These are phyloP conservation scores for Colletotrichum plurivorum DNA, from an alignment of 2,329 filamentous ascomycete genomes.

Conservation along the genomic window DNA sequence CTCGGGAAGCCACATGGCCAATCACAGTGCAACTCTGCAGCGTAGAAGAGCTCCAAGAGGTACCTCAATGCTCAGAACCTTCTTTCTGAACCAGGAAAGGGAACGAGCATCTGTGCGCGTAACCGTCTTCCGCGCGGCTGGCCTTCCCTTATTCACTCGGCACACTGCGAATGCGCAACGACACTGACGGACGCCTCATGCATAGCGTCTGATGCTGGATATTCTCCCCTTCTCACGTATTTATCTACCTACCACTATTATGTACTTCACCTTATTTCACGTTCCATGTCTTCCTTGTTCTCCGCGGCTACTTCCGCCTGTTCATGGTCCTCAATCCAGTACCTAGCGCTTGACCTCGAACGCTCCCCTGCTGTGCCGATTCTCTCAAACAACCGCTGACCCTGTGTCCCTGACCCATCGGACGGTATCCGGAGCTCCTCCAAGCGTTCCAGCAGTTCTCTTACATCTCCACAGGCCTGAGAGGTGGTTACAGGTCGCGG, in stretches of 20 bases:
- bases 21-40: too few relatives aligned
- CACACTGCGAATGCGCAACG: background rate
- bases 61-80: background rate
- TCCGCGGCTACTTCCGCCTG: background rate
- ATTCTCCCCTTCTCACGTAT: background rate
- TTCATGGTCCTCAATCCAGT: background rate
- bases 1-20: too few relatives aligned
- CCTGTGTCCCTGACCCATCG: constrained; percentile 21
- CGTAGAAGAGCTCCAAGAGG: too few relatives aligned
- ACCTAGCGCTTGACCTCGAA: constrained; percentile 28
- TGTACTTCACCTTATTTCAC: too few relatives aligned
- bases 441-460: too few relatives aligned
- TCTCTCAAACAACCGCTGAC: constrained; percentile 17
- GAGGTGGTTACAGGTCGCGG: too few relatives aligned
- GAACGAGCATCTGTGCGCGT: background rate
- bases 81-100: background rate
- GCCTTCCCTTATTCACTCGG: constrained; percentile 5
- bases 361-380: constrained; percentile 25
- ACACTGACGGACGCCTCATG: background rate
- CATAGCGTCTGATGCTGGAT: background rate
- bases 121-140: constrained; percentile 21
- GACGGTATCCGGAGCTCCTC: constrained; percentile 1
- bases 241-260: too few relatives aligned
- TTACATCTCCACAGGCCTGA: too few relatives aligned
- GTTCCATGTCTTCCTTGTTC: too few relatives aligned